Conservation (phyloP, 768 basidiomycete species). For the Mycena floridula region DNA sequence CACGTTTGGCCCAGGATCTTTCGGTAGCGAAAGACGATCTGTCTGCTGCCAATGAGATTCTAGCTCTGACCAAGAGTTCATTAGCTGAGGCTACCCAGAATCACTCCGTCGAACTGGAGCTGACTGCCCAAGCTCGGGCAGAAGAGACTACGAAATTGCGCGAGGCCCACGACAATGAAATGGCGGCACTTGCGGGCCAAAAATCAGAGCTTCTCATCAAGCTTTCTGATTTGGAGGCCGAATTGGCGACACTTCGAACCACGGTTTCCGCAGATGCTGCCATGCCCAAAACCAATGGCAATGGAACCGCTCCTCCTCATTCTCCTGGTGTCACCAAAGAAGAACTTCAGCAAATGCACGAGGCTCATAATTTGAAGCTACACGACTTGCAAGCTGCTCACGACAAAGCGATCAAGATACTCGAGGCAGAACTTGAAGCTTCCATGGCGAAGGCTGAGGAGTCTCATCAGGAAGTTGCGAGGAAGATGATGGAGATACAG, state of each 20-base stretch:
- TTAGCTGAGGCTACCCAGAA: slow-evolving; percentile 65
- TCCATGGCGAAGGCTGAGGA: slow-evolving; percentile 44
- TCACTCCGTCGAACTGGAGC: slow-evolving; percentile 70
- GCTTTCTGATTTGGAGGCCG: slow-evolving; percentile 75
- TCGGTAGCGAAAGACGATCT: slow-evolving; percentile 65
- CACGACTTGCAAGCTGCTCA: slow-evolving; percentile 67
- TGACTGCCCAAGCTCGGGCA: slow-evolving; percentile 59
- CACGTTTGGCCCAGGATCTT: slow-evolving; percentile 53
- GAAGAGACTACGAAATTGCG: slow-evolving; percentile 66
- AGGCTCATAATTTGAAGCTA: slow-evolving; percentile 80
- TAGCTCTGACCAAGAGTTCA: slow-evolving; percentile 63
- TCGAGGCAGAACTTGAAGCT: slow-evolving; percentile 53
- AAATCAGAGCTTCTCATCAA: slow-evolving; percentile 56
- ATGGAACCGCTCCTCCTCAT: slow-evolving; percentile 37
- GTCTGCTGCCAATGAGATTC: slow-evolving; percentile 55
- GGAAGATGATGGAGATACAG: slow-evolving; percentile 78
- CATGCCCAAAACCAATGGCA: slow-evolving; percentile 57
- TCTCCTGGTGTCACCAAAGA: slow-evolving; percentile 61
- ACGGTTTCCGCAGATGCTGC: slow-evolving; percentile 41
- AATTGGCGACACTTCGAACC: slow-evolving; percentile 61
- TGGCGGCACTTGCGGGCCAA: slow-evolving; percentile 46
- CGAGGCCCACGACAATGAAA: slow-evolving; percentile 53
- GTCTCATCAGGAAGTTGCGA: slow-evolving; percentile 51
- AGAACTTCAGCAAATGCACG: slow-evolving; percentile 71
- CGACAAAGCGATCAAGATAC: slow-evolving; percentile 45